Evolutionary conservation across 768 basidiomycete species (phyloP), one percentile per base, ranked within the genome.

Genomic region (Leucosporidium scottii): DNA sequence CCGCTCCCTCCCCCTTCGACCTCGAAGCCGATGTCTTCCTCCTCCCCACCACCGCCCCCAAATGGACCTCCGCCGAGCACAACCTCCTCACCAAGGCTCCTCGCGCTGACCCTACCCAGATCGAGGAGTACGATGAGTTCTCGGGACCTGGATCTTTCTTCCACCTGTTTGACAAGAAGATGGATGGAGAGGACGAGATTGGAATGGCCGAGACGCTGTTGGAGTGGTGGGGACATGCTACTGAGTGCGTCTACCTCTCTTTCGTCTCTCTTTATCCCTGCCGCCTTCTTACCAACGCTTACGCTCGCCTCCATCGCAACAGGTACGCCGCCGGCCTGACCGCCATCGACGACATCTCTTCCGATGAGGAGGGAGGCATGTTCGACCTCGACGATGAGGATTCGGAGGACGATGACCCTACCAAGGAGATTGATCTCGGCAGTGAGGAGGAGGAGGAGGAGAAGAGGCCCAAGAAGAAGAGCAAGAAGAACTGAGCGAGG

Each of bases 21-120:
- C 61, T 64, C 68, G 65, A 72, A 21, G 67, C 62, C 7, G 63
- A 67, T 12, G n/a, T 60, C 4, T 68, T 50, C 67, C 10, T 27
- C 12, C 47, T 59, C 61, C 12, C 34, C 36, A 3, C 39, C 0
- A 23, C n/a, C 0, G n/a, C 36, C 0, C 1, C 28, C 13, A 8
- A 31, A 2, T 72, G 71, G 71, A 72, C 65, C 20, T 69, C 68
- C 25, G 13, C 51, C 27, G 71, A 72, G 4, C 67, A 72, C 71
- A 61, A 72, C 65, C 50, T 72, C 34, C 48, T 54, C 18, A 66
- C 64, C 62, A 72, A 72, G 62, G 62, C 63, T n/a, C 71, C 71
- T 3, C 57, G 62, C 25, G 44, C 57, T 10, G 36, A 68, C 31
- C 36, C 51, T 9, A 36, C 51, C 8, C 62, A 66, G 6, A 13